Evolutionary conservation across 495 filamentous ascomycete species (phyloP).

Genomic region (Podospora conica): DNA sequence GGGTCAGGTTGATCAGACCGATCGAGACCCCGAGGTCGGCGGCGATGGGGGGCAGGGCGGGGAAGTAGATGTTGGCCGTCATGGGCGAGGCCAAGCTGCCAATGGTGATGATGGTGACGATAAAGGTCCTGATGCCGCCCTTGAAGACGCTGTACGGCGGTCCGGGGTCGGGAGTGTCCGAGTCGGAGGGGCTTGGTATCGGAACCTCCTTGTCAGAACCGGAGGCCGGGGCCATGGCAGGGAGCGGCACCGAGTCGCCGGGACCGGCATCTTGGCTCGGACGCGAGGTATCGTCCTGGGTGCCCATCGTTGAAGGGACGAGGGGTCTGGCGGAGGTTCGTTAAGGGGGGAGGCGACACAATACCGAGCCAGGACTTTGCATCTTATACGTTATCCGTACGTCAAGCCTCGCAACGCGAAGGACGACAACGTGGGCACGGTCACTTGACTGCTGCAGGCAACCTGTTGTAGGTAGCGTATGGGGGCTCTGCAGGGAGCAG

Average conservation of each 20-base stretch:
- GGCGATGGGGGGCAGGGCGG: constrained; percentile 55
- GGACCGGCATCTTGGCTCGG: not conserved
- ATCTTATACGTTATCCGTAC: not conserved
- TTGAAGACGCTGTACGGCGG: constrained; percentile 54
- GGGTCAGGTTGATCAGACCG: constrained; percentile 59
- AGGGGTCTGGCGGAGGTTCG: not conserved
- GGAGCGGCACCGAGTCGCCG: not conserved
- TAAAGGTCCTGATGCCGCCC: constrained; percentile 48
- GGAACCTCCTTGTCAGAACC: not conserved
- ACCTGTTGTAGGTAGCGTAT: not conserved
- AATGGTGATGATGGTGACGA: constrained; percentile 59
- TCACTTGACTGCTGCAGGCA: not conserved
- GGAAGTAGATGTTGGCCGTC: constrained; percentile 77
- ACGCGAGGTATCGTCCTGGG: not conserved
- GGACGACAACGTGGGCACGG: not conserved
- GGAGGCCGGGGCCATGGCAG: not conserved
- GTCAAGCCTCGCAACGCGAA: not conserved
- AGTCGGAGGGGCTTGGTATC: not conserved
- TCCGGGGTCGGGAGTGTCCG: constrained; percentile 25
- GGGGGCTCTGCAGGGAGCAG: not conserved
- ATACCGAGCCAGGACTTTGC: not conserved
- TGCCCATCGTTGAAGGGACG: not conserved
- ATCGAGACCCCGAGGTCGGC: constrained; percentile 50
- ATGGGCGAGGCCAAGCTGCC: constrained; percentile 66
- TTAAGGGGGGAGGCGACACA: not conserved